Evolutionary conservation across 73 alveolate genomes (phyloP).

Genomic region (Symbiodinium pilosum): DNA sequence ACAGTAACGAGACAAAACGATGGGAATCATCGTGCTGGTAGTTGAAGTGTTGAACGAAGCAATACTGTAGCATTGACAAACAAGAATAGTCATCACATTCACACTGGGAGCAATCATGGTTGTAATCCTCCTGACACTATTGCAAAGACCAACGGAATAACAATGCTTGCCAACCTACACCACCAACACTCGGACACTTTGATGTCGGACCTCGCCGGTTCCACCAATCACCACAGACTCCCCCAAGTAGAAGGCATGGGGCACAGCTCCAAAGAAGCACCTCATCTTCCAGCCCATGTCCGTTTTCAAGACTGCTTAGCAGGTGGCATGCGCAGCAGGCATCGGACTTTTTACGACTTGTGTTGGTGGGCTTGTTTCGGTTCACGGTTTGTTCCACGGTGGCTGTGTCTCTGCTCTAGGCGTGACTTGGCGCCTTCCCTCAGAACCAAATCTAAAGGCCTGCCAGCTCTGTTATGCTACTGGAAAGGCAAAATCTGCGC

Average conservation of each 20-base stretch:
- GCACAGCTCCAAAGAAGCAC: background rate
- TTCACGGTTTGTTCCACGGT: too few relatives aligned
- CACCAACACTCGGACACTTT: background rate
- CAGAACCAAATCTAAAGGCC: too few relatives aligned
- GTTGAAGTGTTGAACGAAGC: background rate
- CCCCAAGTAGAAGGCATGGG: slow-evolving; percentile 1
- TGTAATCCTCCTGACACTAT: background rate
- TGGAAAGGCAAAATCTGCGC: too few relatives aligned
- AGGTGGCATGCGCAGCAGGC: too few relatives aligned
- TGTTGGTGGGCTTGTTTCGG: too few relatives aligned
- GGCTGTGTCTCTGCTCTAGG: too few relatives aligned
- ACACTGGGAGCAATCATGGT: background rate
- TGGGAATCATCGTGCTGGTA: background rate
- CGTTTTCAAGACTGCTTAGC: too few relatives aligned
- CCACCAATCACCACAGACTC: background rate
- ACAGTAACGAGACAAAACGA: too few relatives aligned
- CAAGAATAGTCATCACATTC: background rate
- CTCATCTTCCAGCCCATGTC: too few relatives aligned
- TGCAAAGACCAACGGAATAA: background rate
- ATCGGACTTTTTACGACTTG: too few relatives aligned
- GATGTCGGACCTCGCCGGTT: background rate
- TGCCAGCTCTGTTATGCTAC: too few relatives aligned
- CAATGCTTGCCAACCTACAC: background rate
- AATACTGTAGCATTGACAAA: background rate
- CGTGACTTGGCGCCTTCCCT: too few relatives aligned